phyloP scores from a whole-genome alignment of 176 grass and related monocot species.

The Olyra latifolia region DNA sequence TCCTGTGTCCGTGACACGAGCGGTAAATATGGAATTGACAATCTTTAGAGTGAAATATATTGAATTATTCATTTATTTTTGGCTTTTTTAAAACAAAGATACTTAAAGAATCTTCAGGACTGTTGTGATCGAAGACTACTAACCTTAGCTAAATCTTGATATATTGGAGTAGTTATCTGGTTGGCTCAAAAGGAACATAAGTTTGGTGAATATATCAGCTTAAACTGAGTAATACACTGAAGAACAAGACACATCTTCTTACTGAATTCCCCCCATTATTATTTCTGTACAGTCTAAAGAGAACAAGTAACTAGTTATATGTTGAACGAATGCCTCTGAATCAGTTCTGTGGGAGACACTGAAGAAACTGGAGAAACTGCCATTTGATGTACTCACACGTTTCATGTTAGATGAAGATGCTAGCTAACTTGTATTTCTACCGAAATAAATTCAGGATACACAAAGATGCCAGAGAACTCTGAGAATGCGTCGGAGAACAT shows the following conservation, averaged over 20 bases:
- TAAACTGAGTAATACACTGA: background rate
- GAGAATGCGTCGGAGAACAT: slow-evolving; percentile 51
- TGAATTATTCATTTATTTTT: too few relatives aligned
- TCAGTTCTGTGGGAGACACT: background rate
- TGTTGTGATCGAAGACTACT: background rate
- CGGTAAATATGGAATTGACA: too few relatives aligned
- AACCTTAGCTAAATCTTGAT: background rate
- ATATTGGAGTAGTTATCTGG: background rate
- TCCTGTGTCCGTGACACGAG: too few relatives aligned
- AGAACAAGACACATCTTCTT: background rate
- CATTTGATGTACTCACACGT: background rate
- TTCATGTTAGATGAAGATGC: background rate
- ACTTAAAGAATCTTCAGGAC: background rate
- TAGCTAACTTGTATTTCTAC: background rate
- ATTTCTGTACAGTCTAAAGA: background rate
- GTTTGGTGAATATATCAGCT: background rate
- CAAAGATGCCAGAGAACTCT: slow-evolving; percentile 48
- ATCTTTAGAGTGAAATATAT: too few relatives aligned
- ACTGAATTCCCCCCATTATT: background rate
- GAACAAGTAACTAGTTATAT: background rate
- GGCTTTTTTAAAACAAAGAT: background rate
- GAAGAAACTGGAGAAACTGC: background rate
- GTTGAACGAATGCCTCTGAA: background rate
- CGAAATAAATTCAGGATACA: background rate
- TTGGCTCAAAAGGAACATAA: background rate